These are phyloP conservation scores for Begonia masoniana DNA, from an alignment of 306 rosid genomes.

Conservation along the genomic window DNA sequence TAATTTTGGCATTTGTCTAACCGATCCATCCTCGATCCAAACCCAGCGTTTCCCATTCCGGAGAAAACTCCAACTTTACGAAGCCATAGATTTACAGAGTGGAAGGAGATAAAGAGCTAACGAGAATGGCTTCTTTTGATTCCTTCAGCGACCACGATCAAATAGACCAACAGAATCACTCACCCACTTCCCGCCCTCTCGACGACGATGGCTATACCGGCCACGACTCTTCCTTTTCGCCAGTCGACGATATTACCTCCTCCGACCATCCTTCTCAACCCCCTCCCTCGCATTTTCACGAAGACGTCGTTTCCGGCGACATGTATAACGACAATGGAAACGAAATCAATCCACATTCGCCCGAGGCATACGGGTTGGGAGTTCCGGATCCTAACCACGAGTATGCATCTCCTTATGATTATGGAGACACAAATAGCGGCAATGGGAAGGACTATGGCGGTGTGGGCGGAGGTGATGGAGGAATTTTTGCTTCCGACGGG, in stretches of 20 bases:
- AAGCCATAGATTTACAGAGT: not conserved
- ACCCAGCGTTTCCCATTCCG: constrained; percentile 7
- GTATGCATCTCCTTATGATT: constrained; percentile 41
- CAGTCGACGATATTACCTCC: constrained; percentile 15
- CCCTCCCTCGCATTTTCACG: constrained; percentile 10
- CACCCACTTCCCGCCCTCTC: constrained; percentile 20
- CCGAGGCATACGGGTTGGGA: constrained; percentile 33
- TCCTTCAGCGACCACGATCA: constrained; percentile 29
- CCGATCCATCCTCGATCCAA: constrained; percentile 15
- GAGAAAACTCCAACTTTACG: not conserved
- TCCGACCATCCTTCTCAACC: constrained; percentile 16
- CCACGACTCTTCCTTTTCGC: constrained; percentile 12
- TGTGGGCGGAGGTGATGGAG: constrained; percentile 11
- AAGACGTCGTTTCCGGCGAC: constrained; percentile 11
- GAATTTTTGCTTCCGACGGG: constrained; percentile 29
- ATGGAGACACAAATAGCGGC: constrained; percentile 12
- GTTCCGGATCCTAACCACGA: constrained; percentile 30
- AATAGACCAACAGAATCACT: constrained; percentile 18
- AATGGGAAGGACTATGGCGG: constrained; percentile 1
- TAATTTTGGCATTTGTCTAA: not conserved
- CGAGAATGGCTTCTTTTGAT: constrained; percentile 51
- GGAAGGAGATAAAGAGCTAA: not conserved
- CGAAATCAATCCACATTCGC: constrained; percentile 12
- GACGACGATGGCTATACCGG: constrained; percentile 36
- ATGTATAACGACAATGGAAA: not conserved